Base-by-base conservation (phyloP, 768 basidiomycete genomes). In the Podaxis mareebaensis region DNA sequence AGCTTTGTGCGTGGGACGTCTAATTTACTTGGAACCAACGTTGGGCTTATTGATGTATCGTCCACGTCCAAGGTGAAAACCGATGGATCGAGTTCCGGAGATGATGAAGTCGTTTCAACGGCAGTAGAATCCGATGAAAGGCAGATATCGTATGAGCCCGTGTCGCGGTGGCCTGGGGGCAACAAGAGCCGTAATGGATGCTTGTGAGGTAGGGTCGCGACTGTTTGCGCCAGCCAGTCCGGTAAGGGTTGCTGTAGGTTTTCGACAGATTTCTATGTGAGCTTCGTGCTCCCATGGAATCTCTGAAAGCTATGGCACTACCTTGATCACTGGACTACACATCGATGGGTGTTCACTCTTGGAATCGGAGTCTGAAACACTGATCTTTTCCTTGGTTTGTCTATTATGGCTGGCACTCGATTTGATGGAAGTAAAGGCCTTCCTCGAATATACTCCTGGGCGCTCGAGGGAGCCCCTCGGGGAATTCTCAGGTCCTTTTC, bases 211-310 rank as follows among this genome's bases (percentile, higher is more conserved):
- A 89, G 75, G 24, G 76, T 76, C 52, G 75, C 76, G 56, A 90
- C 81, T 3, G 86, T 85, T 42, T 75, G 69, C 26, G 77, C 75
- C 13, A 89, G 79, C 89, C 89, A 90, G 26, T 70, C 67, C 3
- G 88, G 88, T 24, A 89, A 73, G 3, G 76, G 66, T 46, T 74
- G 73, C 46, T 61, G 63, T 62, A 63, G 52, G 54, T 59, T 66
- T 69, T 70, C 36, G 58, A 58, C n/a, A 71, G 67, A 24, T 7
- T 39, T 39, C 59, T 51, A 20, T 38, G 38, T 40, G 8, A 17
- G 20, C 20, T 51, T 24, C 12, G 12, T 51, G 20, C 20, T 51
- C 11, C 22, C 10, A 51, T 24, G 4, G 11, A 1, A 24, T 24
- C 10, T 24, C 56, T 13, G 20, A 57, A 26, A 8, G 24, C 20